A percentile compares a stretch with the other conserved stretches of the same genome.
These are phyloP conservation scores for Daldinia eschscholtzii DNA, from an alignment of 2,329 filamentous ascomycete species.

Conservation along the genomic window DNA sequence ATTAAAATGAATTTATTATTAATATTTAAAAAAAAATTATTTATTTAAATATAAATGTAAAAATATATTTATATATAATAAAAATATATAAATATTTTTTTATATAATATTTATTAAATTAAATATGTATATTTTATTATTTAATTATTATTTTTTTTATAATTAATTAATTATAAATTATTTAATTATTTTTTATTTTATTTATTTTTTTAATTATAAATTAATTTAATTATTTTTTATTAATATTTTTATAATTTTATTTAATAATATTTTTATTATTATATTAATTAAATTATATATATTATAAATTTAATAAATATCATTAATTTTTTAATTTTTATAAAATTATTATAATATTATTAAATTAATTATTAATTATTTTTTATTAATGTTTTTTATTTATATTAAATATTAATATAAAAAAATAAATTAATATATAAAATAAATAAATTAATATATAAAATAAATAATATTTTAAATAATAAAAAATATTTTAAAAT, in stretches of 20 bases:
- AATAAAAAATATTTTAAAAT: background rate
- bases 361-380: slow-evolving; percentile 11
- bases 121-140: background rate
- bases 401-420: slow-evolving; percentile 7
- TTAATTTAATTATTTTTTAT: slow-evolving; percentile 6
- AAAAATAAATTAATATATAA: too few relatives aligned
- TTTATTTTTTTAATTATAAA: background rate
- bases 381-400: background rate
- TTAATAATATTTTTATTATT: background rate
- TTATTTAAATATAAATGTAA: too few relatives aligned
- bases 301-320: slow-evolving; percentile 1
- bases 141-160: slow-evolving; percentile 11
- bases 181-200: background rate
- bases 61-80: too few relatives aligned
- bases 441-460: slow-evolving; percentile 15
- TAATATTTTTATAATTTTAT: slow-evolving; percentile 6
- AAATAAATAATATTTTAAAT: slow-evolving; percentile 5
- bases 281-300: slow-evolving; percentile 2
- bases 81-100: too few relatives aligned
- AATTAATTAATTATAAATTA: slow-evolving; percentile 12
- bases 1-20: too few relatives aligned
- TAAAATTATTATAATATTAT: slow-evolving; percentile 17
- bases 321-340: slow-evolving; percentile 2
- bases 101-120: too few relatives aligned
- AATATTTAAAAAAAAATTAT: too few relatives aligned